Base-by-base conservation (phyloP, 176 grass and related monocot species). In the Poa annua region DNA sequence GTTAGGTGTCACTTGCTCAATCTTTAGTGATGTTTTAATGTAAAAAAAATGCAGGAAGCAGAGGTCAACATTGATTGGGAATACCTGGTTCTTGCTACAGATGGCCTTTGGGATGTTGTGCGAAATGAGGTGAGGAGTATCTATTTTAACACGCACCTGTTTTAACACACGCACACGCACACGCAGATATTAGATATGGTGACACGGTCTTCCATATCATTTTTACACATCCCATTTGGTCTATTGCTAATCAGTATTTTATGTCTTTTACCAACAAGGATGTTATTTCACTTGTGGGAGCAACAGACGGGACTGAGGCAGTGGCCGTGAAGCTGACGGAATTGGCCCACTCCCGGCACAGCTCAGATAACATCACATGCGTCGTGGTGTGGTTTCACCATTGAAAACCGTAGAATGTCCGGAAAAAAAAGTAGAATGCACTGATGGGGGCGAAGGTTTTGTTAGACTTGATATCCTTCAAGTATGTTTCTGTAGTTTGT, bases 41-140 rank as follows among this genome's bases (percentile, higher is more conserved):
- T 32, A 25, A 36, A 80, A 48, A 49, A 49, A 24, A 69, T 74
- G 51, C 86, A 98, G 96, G 90, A 91, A 83, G 80, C 85, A 82
- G 68, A 80, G 66, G 86, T 93, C 16, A 57, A 83, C 74, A 80
- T 80, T 77, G 69, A 95, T 42, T 85, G 90, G 34, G 85, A 98
- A 66, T 91, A 87, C 41, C 71, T 98, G 54, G 85, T 95, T 85
- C 93, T 95, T 64, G 96, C 96, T 63, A 95, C 81, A 11, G 93
- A 98, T 91, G 92, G 91, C 22, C 82, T 95, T 71, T 98, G 96
- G 96, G 96, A 95, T 86, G 92, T 88, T 25, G 65, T 93, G 29
- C 49, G 36, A 80, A 93, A 95, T 65, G 90, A 98, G 96, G 96
- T 42, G 5, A 3, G 5, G 35, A 36, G 35, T 95, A 88, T 48